Evolutionary conservation across 495 filamentous ascomycete genomes (phyloP).

Genomic region (Trichoderma gamsii): DNA sequence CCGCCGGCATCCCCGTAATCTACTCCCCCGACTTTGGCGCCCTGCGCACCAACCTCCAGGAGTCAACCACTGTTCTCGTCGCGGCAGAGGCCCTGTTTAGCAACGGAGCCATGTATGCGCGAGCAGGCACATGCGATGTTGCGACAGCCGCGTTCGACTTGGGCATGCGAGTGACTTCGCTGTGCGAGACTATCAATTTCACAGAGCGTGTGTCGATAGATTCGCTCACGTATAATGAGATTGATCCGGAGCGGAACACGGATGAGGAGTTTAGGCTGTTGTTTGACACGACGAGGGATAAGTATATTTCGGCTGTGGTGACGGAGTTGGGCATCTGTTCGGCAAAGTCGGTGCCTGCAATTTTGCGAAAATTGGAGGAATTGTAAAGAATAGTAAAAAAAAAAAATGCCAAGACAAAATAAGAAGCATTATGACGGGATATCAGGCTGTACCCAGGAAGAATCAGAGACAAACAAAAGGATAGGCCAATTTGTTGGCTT

Average conservation of each 20-base stretch:
- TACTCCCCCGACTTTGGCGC: conserved; percentile 72
- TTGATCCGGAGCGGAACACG: conserved; percentile 53
- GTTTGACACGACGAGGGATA: conserved; percentile 91
- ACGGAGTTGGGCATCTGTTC: conserved; percentile 87
- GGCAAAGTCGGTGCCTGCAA: conserved; percentile 68
- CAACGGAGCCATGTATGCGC: conserved; percentile 80
- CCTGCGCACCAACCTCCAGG: conserved; percentile 62
- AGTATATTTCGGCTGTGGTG: conserved; percentile 80
- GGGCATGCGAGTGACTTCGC: conserved; percentile 76
- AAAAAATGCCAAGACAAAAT: neutral
- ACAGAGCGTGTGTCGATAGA: conserved; percentile 82
- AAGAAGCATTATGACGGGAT: neutral
- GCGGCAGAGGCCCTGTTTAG: conserved; percentile 88
- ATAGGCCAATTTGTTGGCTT: too few relatives aligned
- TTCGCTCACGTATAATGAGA: conserved; percentile 88
- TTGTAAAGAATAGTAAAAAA: conserved; percentile 3
- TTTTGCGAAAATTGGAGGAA: conserved; percentile 46
- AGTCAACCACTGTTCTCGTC: conserved; percentile 74
- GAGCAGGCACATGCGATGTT: conserved; percentile 79
- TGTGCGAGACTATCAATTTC: conserved; percentile 94
- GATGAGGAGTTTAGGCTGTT: conserved; percentile 71
- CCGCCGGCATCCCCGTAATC: conserved; percentile 64
- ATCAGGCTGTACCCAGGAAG: neutral
- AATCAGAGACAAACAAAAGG: too few relatives aligned
- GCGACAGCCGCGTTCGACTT: conserved; percentile 77